These are phyloP conservation scores for Pyrus communis DNA, from an alignment of 306 rosid genomes.

Conservation along the genomic window DNA sequence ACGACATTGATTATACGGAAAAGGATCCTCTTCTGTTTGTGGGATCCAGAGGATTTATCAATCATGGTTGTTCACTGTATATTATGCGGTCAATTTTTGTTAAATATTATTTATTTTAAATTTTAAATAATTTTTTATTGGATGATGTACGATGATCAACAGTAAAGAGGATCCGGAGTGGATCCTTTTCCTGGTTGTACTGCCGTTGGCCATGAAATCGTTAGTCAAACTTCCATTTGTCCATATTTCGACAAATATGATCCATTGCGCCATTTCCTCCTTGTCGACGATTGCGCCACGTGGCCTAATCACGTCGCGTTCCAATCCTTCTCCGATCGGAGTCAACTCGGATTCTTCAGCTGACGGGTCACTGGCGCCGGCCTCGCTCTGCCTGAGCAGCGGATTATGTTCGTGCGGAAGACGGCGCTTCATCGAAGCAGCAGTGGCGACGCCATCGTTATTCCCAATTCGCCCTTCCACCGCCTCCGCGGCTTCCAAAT, in stretches of 20 bases:
- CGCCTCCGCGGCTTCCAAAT: constrained; percentile 36
- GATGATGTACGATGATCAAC: too few species aligned
- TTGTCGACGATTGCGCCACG: neutral
- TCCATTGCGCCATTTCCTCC: neutral
- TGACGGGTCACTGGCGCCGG: constrained; percentile 10
- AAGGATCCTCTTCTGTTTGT: too few species aligned
- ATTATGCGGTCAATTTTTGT: rapidly evolving
- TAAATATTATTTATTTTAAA: too few species aligned
- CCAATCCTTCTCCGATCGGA: neutral
- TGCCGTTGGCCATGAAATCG: neutral
- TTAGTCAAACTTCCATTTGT: too few species aligned
- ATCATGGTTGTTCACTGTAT: too few species aligned
- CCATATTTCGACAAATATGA: neutral
- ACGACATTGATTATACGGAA: neutral
- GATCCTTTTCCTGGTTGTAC: neutral
- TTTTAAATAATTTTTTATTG: too few species aligned
- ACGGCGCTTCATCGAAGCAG: constrained; percentile 51
- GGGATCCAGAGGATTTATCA: rapidly evolving
- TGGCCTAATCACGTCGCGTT: neutral
- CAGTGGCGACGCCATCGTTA: constrained; percentile 36
- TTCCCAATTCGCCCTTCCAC: constrained; percentile 35
- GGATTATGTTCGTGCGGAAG: constrained; percentile 56
- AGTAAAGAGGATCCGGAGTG: too few species aligned
- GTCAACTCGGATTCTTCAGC: constrained; percentile 19
- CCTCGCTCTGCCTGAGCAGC: constrained; percentile 11